Conservation (phyloP, 1,139 yeast species). For the Lodderomyces parapsilosis region DNA sequence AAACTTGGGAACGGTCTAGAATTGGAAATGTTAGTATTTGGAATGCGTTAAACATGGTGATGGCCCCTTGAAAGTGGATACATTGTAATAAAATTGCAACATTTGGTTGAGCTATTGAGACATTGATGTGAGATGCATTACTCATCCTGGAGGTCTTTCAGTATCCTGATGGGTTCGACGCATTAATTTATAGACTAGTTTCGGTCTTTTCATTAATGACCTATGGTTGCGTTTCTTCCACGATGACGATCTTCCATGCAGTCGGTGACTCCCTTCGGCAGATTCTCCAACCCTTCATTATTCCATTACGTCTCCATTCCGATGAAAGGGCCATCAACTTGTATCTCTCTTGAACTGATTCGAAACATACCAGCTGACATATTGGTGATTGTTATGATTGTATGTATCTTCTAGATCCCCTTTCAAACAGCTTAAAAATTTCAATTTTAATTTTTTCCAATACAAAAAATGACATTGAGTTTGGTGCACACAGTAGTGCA, state of each 20-base stretch:
- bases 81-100: too few relatives aligned
- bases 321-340: neutral
- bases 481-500: neutral
- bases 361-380: conserved; percentile 37
- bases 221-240: neutral
- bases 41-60: too few relatives aligned
- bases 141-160: too few relatives aligned
- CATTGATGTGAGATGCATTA: too few relatives aligned
- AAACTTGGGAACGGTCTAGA: conserved; percentile 62
- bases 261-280: neutral
- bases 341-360: neutral
- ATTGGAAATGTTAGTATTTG: conserved; percentile 8
- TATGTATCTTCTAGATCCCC: neutral
- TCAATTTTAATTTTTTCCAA: conserved; percentile 3
- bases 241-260: neutral
- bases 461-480: neutral
- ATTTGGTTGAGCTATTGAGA: too few relatives aligned
- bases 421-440: neutral
- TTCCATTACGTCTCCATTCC: neutral
- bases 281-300: neutral
- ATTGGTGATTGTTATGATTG: conserved; percentile 13
- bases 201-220: too few relatives aligned
- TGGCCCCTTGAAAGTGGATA: too few relatives aligned
- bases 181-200: too few relatives aligned
- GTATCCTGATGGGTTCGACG: too few relatives aligned